Base-by-base conservation (phyloP, 1,284 basidiomycete genomes). In the Bjerkandera adusta region DNA sequence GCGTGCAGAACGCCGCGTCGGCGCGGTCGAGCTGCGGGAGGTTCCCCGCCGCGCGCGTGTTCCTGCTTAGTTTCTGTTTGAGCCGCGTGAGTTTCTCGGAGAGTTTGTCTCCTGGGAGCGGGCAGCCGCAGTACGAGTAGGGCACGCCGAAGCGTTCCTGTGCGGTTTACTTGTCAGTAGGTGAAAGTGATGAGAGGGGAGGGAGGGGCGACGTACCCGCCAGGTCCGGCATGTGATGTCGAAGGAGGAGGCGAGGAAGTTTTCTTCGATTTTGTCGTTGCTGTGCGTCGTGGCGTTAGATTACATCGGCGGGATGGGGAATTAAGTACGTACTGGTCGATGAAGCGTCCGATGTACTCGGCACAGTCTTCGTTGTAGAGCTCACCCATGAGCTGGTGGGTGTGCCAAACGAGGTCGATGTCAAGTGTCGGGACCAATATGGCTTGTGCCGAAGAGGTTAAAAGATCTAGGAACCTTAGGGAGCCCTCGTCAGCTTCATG, bases 1-100 rank as follows among this genome's bases (percentile, higher is more conserved):
- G 70, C 11, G 69, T 69, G 13, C 65, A 68, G 12, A 61, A 63
- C 36, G 63, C 55, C n/a, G 55, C 51, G 25, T 54, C 56, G 10
- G 53, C 49, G 39, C 65, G 66, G 25, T 62, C 60, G 0, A 65
- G 65, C 8, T 69, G 63, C 11, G 39, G 32, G 27, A 53, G 36
- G 41, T 36, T 36, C 45, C 58, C 27, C 12, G 55, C 36, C 4
- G 54, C 49, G 12, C 57, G 32, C 11, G 51, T 58, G 27, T 51
- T 37, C n/a, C n/a, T n/a, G 30, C 54, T 37, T 46, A 54, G 51
- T 15, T 55, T 36, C 20, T 51, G 52, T 34, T 44, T 51, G 11
- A 69, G 51, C 26, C 65, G 64, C 10, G 57, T 46, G 27, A 70
- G 45, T 42, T 56, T 62, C 39, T 67, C 57, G 13, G 58, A 43